Evolutionary conservation across 345 rosid species (phyloP).

Genomic region (Firmiana major): DNA sequence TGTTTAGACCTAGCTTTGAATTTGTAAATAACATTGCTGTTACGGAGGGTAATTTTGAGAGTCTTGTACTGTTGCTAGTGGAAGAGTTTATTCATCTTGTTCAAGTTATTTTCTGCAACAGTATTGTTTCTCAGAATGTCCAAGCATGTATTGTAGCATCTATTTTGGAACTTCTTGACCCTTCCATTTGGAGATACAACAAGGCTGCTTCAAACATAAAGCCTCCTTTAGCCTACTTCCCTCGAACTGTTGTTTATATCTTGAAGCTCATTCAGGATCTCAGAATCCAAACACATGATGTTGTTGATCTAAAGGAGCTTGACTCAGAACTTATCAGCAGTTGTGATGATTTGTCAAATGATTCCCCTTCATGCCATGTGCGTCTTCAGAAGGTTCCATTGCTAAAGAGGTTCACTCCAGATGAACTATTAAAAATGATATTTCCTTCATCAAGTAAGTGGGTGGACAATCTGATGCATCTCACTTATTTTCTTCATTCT

Average conservation of each 20-base stretch:
- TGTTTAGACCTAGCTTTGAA: slow-evolving; percentile 59
- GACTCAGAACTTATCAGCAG: slow-evolving; percentile 33
- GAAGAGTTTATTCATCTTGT: slow-evolving; percentile 87
- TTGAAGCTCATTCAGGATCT: slow-evolving; percentile 72
- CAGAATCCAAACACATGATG: slow-evolving; percentile 49
- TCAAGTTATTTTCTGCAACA: slow-evolving; percentile 62
- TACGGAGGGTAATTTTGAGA: slow-evolving; percentile 73
- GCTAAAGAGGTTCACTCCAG: slow-evolving; percentile 50
- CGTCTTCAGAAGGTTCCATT: slow-evolving; percentile 57
- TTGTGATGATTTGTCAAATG: slow-evolving; percentile 27
- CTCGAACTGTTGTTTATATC: slow-evolving; percentile 58
- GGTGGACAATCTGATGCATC: slow-evolving; percentile 76
- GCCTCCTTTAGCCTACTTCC: slow-evolving; percentile 74
- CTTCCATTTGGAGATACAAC: slow-evolving; percentile 71
- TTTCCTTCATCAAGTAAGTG: slow-evolving; percentile 74
- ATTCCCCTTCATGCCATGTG: slow-evolving; percentile 47
- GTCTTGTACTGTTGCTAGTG: slow-evolving; percentile 52
- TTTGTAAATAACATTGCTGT: slow-evolving; percentile 47
- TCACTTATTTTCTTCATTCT: slow-evolving; percentile 56
- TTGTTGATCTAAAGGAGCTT: slow-evolving; percentile 48
- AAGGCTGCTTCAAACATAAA: slow-evolving; percentile 43
- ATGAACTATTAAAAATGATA: slow-evolving; percentile 60
- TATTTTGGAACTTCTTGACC: slow-evolving; percentile 58
- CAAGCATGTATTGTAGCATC: slow-evolving; percentile 72
- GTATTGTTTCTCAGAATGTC: slow-evolving; percentile 54